A percentile compares a stretch with the other conserved stretches of the same genome.
These are phyloP conservation scores for Talaromyces sp. DNA, from an alignment of 2,329 filamentous ascomycete species.

Conservation along the genomic window DNA sequence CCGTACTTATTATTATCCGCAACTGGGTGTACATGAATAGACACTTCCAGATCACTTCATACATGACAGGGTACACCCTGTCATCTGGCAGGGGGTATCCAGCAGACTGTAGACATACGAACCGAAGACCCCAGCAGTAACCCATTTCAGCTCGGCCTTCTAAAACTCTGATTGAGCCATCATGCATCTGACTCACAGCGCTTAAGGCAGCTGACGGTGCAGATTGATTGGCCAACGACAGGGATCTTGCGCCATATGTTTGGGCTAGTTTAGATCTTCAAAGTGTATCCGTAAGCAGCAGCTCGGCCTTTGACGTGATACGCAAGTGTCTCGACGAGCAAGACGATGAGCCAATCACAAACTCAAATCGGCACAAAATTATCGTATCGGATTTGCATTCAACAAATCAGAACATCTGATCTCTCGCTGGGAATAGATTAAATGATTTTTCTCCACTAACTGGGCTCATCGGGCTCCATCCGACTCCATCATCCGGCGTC, in stretches of 20 bases:
- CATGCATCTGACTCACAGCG: not conserved
- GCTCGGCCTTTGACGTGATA: not conserved
- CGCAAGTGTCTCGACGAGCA: not conserved
- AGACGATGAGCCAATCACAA: not conserved
- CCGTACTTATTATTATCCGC: not conserved
- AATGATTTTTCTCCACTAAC: not conserved
- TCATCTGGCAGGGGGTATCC: not conserved
- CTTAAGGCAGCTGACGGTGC: not conserved
- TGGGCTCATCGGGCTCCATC: not conserved
- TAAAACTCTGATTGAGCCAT: not conserved
- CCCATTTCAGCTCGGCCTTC: slow-evolving; percentile 2
- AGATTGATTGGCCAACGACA: not conserved
- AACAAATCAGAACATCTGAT: not conserved
- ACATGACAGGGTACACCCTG: not conserved
- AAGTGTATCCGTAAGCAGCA: not conserved
- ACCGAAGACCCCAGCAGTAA: not conserved
- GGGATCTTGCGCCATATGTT: slow-evolving; percentile 1
- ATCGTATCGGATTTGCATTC: slow-evolving; percentile 3
- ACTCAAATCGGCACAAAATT: not conserved
- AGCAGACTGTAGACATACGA: not conserved
- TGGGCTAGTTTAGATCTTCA: not conserved
- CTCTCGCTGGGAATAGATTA: not conserved
- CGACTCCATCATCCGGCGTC: not conserved
- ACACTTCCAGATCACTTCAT: not conserved
- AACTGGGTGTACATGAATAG: not conserved